A percentile compares a stretch with the other conserved stretches of the same genome.
phyloP scores from a whole-genome alignment of 495 filamentous ascomycete genomes.

The Rhizodiscina lignyota region DNA sequence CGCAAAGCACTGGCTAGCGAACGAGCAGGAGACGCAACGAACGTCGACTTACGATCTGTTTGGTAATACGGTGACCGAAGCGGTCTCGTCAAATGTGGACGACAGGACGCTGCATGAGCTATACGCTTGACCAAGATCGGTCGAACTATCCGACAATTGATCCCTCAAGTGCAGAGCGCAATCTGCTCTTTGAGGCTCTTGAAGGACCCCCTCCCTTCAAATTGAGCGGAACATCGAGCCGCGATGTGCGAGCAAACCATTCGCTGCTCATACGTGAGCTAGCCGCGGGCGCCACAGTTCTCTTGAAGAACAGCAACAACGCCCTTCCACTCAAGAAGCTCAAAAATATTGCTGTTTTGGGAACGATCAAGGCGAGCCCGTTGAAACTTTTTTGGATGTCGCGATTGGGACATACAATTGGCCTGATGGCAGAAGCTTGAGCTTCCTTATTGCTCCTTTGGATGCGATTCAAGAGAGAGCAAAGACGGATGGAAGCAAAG shows the following conservation, averaged over 20 bases:
- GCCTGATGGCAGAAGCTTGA: too few species aligned
- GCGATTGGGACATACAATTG: too few species aligned
- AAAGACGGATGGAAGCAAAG: conserved; percentile 31
- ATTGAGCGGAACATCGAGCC: conserved; percentile 13
- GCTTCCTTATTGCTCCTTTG: conserved; percentile 42
- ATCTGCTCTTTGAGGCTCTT: too few species aligned
- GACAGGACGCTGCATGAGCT: conserved; percentile 55
- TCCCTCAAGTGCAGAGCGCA: too few species aligned
- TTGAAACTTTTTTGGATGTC: too few species aligned
- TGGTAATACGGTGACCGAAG: too few species aligned
- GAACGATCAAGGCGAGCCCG: too few species aligned
- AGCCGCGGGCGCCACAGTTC: conserved; percentile 47
- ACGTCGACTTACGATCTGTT: too few species aligned
- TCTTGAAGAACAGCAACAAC: conserved; percentile 53
- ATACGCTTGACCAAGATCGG: conserved; percentile 62
- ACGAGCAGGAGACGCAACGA: conserved; percentile 43
- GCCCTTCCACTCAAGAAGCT: conserved; percentile 45
- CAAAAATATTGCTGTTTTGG: conserved; percentile 45
- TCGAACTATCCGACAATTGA: too few species aligned
- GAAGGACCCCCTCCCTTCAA: too few species aligned
- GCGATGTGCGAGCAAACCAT: conserved; percentile 28
- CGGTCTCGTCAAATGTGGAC: conserved; percentile 45
- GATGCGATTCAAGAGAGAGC: conserved; percentile 36
- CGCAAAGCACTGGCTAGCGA: conserved; percentile 41
- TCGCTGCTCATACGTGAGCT: conserved; percentile 35